Base-by-base conservation (phyloP, 305 asterid genomes). In the Fraxinus albicans region DNA sequence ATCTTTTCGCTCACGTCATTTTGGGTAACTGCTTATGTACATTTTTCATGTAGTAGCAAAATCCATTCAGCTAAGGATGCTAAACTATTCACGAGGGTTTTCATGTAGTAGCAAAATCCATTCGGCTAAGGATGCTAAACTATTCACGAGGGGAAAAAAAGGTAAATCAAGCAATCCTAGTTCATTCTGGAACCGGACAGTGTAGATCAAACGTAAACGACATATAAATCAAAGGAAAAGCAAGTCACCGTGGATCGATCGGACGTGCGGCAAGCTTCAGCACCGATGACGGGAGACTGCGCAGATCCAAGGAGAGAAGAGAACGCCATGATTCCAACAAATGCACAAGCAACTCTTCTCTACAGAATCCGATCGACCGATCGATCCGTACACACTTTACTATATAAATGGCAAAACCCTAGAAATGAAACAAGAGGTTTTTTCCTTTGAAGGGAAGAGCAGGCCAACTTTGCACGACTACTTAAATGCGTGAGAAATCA, bases 281-380 rank as follows among this genome's bases (percentile, higher is more conserved):
- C 17, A 9, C 86, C 90, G 4, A 78, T 53, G 79, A 86, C 86
- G 17, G 92, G 90, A 9, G 97, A 87, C 67, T 89, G 86, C 73
- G 91, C 85, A 86, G 96, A 92, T 91, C 96, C 84, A n/a, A 90
- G 21, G 40, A 91, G 84, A 44, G 93, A 87, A 17, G 95, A 92
- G 74, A 89, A 88, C 40, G 95, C 90, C 97, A 93, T 93, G 87
- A 80, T 83, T 9, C 63, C 23, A 33, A 75, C 76, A 69, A 40
- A 65, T 67, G 34, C 78, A 21, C 76, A 73, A 34, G 21, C 29
- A 6, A 40, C 67, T 27, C 21, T 34, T 40, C 65, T 65, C 82
- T 35, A 82, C 86, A 78, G 70, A 78, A 75, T n/a, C 80, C 79
- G 86, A 36, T 34, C 27, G 27, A 25, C 27, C 29, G 27, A 78